phyloP scores from a whole-genome alignment of 495 filamentous ascomycete species.

The Daldinia caldariorum region DNA sequence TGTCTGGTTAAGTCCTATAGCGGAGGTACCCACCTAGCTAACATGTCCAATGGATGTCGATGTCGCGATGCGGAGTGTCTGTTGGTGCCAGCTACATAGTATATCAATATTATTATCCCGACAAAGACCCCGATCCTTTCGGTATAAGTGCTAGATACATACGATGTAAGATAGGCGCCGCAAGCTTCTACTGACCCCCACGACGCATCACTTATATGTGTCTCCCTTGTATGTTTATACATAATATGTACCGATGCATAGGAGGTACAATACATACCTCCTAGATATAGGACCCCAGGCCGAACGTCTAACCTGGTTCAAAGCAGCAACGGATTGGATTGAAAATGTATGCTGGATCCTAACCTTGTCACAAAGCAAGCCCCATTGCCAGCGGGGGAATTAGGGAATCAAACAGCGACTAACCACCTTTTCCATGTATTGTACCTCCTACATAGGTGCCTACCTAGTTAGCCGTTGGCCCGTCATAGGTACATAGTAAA shows the following conservation, averaged over 20 bases:
- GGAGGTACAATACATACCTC: too few species aligned
- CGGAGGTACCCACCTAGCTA: too few species aligned
- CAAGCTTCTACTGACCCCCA: slow-evolving; percentile 2
- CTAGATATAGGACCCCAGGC: neutral
- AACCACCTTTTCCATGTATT: neutral
- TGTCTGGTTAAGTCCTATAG: neutral
- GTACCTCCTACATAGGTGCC: too few species aligned
- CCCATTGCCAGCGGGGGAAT: neutral
- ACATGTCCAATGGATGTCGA: slow-evolving; percentile 1
- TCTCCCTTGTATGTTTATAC: too few species aligned
- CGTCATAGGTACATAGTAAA: neutral
- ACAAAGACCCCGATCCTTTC: slow-evolving; percentile 1
- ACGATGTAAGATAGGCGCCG: slow-evolving; percentile 3
- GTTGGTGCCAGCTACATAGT: neutral
- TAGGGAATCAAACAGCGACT: neutral
- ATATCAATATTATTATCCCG: neutral
- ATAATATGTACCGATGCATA: too few species aligned
- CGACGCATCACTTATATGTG: neutral
- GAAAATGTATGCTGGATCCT: neutral
- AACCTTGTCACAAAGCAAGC: neutral
- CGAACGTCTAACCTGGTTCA: slow-evolving; percentile 4
- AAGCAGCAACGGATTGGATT: neutral
- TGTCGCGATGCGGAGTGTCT: neutral
- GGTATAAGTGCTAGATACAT: neutral
- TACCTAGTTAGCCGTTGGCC: neutral